Conservation (phyloP, 345 rosid species). For the Salix udensis region DNA sequence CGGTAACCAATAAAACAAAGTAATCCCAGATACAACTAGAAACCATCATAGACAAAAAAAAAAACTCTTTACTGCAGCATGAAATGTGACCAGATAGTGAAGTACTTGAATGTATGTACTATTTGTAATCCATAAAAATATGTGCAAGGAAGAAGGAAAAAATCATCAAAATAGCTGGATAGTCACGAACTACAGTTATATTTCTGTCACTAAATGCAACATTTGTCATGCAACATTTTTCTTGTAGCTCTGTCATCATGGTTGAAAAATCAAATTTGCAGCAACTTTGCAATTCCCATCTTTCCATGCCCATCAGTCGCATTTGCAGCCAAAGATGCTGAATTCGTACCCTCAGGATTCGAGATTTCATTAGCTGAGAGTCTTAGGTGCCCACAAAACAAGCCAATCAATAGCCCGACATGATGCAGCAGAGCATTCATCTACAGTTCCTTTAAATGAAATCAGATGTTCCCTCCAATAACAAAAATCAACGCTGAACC, state of each 20-base stretch:
- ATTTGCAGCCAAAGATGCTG: neutral
- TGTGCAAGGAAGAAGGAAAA: neutral
- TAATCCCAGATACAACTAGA: neutral
- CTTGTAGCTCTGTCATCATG: neutral
- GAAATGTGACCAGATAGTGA: neutral
- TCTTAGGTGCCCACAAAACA: neutral
- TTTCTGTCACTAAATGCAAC: neutral
- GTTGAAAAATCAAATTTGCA: neutral
- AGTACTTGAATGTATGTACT: neutral
- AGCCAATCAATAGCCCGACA: neutral
- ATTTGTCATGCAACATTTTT: neutral
- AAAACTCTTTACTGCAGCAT: neutral
- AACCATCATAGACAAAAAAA: neutral
- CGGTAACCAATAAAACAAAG: too few relatives aligned
- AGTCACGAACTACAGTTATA: neutral
- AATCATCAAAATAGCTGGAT: neutral
- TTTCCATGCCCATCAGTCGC: neutral
- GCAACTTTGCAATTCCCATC: neutral
- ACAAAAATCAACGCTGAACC: neutral
- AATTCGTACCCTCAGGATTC: neutral
- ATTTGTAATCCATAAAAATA: neutral
- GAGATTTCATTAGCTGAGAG: neutral
- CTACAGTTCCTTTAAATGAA: neutral
- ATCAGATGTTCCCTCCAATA: neutral
- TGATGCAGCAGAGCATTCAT: conserved; percentile 1